Evolutionary conservation across 345 rosid genomes (phyloP), one percentile per base, ranked within the genome.

Genomic region (Heritiera littoralis): DNA sequence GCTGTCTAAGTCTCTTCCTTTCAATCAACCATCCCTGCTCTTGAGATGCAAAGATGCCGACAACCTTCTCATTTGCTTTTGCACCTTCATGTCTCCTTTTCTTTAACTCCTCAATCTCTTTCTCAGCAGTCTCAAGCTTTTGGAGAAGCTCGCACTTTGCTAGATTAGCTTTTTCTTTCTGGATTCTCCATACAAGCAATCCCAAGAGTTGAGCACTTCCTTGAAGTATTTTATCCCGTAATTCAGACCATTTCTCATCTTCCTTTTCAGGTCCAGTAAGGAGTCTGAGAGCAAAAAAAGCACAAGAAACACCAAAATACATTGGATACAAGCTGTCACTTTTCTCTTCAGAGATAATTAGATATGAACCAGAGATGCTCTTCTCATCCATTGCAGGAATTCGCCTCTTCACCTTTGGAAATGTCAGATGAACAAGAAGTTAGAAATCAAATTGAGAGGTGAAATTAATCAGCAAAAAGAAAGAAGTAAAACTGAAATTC

Each of bases 61-160:
- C 97, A 69, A 91, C 98, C 77, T 92, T 96, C 92, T 96, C 99
- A 68, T 94, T 96, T 10, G 98, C 99, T 80, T 85, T 94, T 7
- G 95, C 98, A 76, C 92, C 98, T 86, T 90, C 97, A 0, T 76
- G 87, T 75, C 98, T 89, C 65, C 81, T 73, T 81, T 89, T 88
- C 89, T 88, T 89, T 75, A 94, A 74, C 86, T 84, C 91, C 61
- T 77, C 83, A 18, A 92, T 89, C 88, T 87, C 92, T 59, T 78
- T 82, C 75, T 88, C 88, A n/a, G 91, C 90, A 23, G 66, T 79
- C 84, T 87, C 86, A 12, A 93, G 90, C 82, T 87, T 86, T 60
- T 66, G 83, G 18, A 82, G 83, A 80, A 92, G 89, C 80, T 85
- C 81, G 17, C 9, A 9, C 58, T 76, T 81, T 52, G 78, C 89